phyloP scores from a whole-genome alignment of 352 stramenopile species.

The Thalassiosira livingstoniorum region DNA sequence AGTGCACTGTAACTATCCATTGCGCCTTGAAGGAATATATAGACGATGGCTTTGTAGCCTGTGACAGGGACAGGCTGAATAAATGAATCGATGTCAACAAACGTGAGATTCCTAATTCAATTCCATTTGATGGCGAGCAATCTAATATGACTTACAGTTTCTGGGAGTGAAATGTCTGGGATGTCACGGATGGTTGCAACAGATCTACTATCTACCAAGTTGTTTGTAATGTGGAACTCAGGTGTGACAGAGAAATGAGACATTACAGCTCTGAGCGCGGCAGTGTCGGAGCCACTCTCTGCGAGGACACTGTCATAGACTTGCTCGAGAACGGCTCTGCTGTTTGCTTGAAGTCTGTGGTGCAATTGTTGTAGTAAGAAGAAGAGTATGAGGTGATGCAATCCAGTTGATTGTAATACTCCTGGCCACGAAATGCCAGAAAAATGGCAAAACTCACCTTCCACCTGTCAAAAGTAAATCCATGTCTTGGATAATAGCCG shows the following conservation, averaged over 20 bases:
- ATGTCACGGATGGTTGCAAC: conserved; percentile 17
- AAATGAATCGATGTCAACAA: too few relatives aligned
- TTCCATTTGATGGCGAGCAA: too few relatives aligned
- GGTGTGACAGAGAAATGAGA: conserved; percentile 55
- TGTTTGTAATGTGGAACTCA: conserved; percentile 71
- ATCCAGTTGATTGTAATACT: too few relatives aligned
- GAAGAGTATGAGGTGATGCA: too few relatives aligned
- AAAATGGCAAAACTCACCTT: too few relatives aligned
- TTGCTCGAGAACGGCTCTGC: conserved; percentile 46
- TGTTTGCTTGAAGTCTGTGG: conserved; percentile 46
- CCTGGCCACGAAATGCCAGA: too few relatives aligned
- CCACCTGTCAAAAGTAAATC: conserved; percentile 73
- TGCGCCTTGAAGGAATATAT: conserved; percentile 71
- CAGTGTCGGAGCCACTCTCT: conserved; percentile 32
- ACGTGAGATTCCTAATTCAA: too few relatives aligned
- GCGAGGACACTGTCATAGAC: conserved; percentile 33
- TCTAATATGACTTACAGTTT: too few relatives aligned
- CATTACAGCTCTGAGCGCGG: conserved; percentile 41
- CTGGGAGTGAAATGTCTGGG: conserved; percentile 39
- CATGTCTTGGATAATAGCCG: conserved; percentile 63
- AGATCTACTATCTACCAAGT: conserved; percentile 36
- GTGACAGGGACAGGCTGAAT: conserved; percentile 38
- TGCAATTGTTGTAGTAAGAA: too few relatives aligned
- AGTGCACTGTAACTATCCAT: conserved; percentile 59
- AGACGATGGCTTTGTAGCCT: conserved; percentile 79